Base-by-base conservation (phyloP, 768 basidiomycete genomes). In the Tylopilus plumbeoviolaceoides region DNA sequence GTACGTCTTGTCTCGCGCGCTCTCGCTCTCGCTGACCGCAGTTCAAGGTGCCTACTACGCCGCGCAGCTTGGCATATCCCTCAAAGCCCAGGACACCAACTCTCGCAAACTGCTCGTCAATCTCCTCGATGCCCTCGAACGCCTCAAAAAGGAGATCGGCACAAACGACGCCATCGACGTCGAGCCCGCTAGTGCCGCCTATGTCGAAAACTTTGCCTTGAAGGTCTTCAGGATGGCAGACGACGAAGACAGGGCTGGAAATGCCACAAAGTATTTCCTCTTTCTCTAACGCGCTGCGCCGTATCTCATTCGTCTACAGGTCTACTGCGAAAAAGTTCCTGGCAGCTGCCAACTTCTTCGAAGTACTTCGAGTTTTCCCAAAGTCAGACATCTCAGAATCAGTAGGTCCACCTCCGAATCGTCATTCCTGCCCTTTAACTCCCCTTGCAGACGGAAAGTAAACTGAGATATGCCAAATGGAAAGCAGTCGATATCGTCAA, bases 401-500 rank as follows among this genome's bases (percentile, higher is more conserved):
- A 44, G 88, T 86, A 65, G 23, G 81, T 58, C 30, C 27, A 28
- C 52, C 27, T 53, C 12, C 27, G 17, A 28, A 39, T 7, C 39
- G 9, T 27, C 44, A 8, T 51, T 23, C 52, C 18, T 53, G 28
- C 33, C 23, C 45, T 9, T 46, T 51, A n/a, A 59, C 53, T 15
- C 0, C 9, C 33, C 35, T 30, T 9, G 9, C 56, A 95, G 91
- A 82, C 83, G 56, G 85, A 85, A 59, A 89, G 89, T 57, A 98
- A 97, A 70, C 82, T 95, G 33, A 85, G 83, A 51, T 99, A 98
- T 71, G 82, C 94, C 5, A 92, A 97, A 68, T 99, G 97, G 95
- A 98, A 98, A 68, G 95, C 95, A 35, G 87, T 89, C 12, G 93
- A 97, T 56, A 94, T 98, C 18, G 84, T 91, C 17, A 98, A 91